A percentile compares a stretch with the other conserved stretches of the same genome.
Conservation (phyloP, 495 filamentous ascomycete species). For the Neurospora tetraspora region DNA sequence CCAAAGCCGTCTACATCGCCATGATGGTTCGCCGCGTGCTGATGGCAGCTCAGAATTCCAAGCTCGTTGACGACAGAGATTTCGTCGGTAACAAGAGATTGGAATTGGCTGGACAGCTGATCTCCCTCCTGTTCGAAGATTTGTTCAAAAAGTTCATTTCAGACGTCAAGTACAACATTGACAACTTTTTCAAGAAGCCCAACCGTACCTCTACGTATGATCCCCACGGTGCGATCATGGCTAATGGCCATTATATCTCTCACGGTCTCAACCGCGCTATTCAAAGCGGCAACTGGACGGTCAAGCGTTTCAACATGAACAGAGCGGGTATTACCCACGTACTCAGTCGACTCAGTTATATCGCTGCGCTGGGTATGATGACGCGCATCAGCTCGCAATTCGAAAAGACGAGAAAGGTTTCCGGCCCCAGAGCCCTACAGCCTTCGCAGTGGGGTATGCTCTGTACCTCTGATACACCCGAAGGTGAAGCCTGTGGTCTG, state of each 20-base stretch:
- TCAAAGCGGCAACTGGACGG: slow-evolving; percentile 92
- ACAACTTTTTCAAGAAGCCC: slow-evolving; percentile 85
- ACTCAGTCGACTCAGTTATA: slow-evolving; percentile 88
- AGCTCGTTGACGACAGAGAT: slow-evolving; percentile 87
- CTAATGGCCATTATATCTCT: slow-evolving; percentile 73
- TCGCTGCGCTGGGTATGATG: slow-evolving; percentile 99
- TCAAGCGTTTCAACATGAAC: slow-evolving; percentile 98
- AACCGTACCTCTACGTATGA: slow-evolving; percentile 81
- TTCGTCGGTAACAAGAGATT: slow-evolving; percentile 97
- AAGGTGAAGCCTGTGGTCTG: slow-evolving; percentile 95
- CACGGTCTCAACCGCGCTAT: slow-evolving; percentile 87
- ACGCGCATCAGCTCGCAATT: slow-evolving; percentile 97
- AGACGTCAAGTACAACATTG: slow-evolving; percentile 79
- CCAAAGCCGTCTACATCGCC: slow-evolving; percentile 90
- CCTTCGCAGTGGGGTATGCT: slow-evolving; percentile 97
- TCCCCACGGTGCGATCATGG: slow-evolving; percentile 62
- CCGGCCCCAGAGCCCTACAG: slow-evolving; percentile 87
- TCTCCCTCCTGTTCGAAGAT: slow-evolving; percentile 95
- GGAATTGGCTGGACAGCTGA: slow-evolving; percentile 85
- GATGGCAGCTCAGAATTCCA: slow-evolving; percentile 82
- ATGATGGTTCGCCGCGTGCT: slow-evolving; percentile 91
- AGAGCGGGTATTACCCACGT: slow-evolving; percentile 95
- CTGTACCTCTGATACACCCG: slow-evolving; percentile 91
- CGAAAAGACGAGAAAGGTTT: slow-evolving; percentile 94
- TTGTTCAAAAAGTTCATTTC: slow-evolving; percentile 89